Percentiles rank a stretch among this genome's conserved stretches.
These are phyloP conservation scores for Neopestalotiopsis rosae DNA, from an alignment of 2,329 filamentous ascomycete genomes.

Conservation along the genomic window DNA sequence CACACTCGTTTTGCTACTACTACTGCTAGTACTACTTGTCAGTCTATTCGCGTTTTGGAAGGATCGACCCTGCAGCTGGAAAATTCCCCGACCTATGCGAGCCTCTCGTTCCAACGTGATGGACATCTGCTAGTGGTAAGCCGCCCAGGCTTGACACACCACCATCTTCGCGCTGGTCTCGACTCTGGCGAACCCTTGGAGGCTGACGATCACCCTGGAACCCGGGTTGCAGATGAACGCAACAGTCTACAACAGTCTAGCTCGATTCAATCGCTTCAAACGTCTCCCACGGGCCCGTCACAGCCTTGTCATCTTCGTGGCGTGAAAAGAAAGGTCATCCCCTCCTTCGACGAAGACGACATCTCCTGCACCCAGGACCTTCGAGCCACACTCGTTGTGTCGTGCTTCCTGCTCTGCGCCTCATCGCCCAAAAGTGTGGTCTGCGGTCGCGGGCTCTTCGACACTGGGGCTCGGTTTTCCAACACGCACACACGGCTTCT, in stretches of 20 bases:
- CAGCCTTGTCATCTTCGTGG: conserved; percentile 37
- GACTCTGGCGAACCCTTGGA: conserved; percentile 21
- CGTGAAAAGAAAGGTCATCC: conserved; percentile 29
- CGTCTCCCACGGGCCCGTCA: conserved; percentile 29
- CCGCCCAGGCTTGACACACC: conserved; percentile 33
- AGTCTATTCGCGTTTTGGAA: conserved; percentile 17
- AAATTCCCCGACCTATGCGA: conserved; percentile 33
- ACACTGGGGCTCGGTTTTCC: background rate
- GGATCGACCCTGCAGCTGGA: conserved; percentile 38
- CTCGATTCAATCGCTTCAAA: conserved; percentile 28
- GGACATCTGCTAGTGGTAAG: conserved; percentile 28
- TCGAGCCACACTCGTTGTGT: conserved; percentile 19
- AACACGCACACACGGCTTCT: background rate
- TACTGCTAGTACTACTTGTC: conserved; percentile 24
- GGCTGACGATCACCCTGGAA: conserved; percentile 25
- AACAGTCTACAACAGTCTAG: conserved; percentile 35
- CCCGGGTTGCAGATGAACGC: conserved; percentile 28
- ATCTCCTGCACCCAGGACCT: background rate
- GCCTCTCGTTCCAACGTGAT: conserved; percentile 25
- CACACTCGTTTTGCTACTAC: conserved; percentile 24
- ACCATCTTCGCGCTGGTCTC: conserved; percentile 31
- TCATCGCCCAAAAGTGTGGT: background rate
- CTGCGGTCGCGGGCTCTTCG: background rate
- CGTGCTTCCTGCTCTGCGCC: conserved; percentile 9
- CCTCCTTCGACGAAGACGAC: conserved; percentile 11